These are phyloP conservation scores for Vitis labrusca DNA, from an alignment of 164 flowering plant genomes.

Conservation along the genomic window DNA sequence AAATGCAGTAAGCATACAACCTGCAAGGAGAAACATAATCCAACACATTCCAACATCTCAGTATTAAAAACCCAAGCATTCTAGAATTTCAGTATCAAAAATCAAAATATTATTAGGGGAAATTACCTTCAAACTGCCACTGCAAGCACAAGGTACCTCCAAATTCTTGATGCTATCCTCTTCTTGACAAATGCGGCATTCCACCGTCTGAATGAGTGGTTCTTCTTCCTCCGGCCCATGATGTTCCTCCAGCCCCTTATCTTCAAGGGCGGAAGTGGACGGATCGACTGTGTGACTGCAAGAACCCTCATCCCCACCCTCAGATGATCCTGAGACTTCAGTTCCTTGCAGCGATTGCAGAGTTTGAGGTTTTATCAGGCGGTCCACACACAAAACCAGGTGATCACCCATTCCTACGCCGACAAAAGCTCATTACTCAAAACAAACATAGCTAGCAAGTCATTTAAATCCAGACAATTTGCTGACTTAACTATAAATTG, in stretches of 20 bases:
- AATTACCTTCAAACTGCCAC: conserved; percentile 71
- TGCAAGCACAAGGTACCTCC: conserved; percentile 71
- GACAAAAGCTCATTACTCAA: not conserved
- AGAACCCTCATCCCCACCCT: conserved; percentile 20
- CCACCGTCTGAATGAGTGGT: conserved; percentile 51
- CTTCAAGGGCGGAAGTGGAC: conserved; percentile 18
- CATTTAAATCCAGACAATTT: not conserved
- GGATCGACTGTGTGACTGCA: conserved; percentile 14
- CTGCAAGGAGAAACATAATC: not conserved
- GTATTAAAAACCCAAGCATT: not conserved
- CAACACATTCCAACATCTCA: too few relatives aligned
- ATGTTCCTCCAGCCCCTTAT: conserved; percentile 20
- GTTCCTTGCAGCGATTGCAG: conserved; percentile 32
- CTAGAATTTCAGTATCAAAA: not conserved
- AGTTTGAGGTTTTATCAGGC: conserved; percentile 38
- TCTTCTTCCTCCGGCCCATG: conserved; percentile 35
- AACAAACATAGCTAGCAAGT: not conserved
- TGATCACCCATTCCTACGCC: conserved; percentile 53
- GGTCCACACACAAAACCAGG: conserved; percentile 53
- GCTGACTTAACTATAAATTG: not conserved
- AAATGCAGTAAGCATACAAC: not conserved
- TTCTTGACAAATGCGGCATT: conserved; percentile 83
- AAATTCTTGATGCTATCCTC: conserved; percentile 54
- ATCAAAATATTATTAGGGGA: not conserved
- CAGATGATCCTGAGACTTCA: conserved; percentile 31